Conservation (phyloP, 2,329 filamentous ascomycete genomes). For the Talaromyces islandicus region DNA sequence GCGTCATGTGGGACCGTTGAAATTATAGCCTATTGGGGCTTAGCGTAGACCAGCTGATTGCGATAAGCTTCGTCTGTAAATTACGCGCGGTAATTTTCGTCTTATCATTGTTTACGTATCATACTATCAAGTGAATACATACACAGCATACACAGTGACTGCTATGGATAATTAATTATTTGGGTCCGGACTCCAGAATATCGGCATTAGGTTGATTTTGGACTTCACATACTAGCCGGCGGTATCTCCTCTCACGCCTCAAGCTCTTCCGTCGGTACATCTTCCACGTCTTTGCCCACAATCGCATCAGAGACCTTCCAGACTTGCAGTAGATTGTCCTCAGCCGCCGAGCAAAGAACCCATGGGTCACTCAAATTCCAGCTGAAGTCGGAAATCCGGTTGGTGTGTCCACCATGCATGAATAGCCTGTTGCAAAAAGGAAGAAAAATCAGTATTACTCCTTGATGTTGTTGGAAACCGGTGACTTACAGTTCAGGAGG, state of each 20-base stretch:
- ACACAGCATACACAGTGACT: not conserved
- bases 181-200: not conserved
- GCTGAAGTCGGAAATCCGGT: slow-evolving; percentile 91
- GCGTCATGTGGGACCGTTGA: not conserved
- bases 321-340: slow-evolving; percentile 94
- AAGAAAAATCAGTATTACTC: slow-evolving; percentile 1
- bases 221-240: not conserved
- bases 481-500: slow-evolving; percentile 79
- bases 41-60: not conserved
- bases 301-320: slow-evolving; percentile 84
- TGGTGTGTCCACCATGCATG: slow-evolving; percentile 98
- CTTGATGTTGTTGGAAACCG: not conserved
- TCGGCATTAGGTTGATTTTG: not conserved
- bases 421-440: slow-evolving; percentile 81
- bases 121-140: not conserved
- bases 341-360: slow-evolving; percentile 90
- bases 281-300: slow-evolving; percentile 68
- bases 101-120: not conserved
- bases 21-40: not conserved
- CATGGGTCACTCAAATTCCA: slow-evolving; percentile 98
- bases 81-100: not conserved
- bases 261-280: slow-evolving; percentile 71
- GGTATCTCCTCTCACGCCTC: slow-evolving; percentile 41
- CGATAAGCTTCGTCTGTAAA: not conserved
- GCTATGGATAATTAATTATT: not conserved